A percentile compares a stretch with the other conserved stretches of the same genome.
Evolutionary conservation across 306 rosid genomes (phyloP).

Genomic region (Gastrolobium bilobum): DNA sequence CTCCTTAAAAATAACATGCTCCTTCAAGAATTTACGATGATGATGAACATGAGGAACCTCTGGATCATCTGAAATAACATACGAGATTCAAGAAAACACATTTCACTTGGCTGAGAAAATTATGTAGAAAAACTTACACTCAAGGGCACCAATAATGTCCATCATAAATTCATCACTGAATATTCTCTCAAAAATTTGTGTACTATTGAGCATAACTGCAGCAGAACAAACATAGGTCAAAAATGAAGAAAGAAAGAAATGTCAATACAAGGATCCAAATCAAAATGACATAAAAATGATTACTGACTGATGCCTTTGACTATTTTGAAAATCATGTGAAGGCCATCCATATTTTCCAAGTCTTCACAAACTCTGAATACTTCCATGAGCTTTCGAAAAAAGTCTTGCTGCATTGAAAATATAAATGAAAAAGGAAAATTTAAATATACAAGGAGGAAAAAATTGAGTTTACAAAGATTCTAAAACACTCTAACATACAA

Average conservation of each 20-base stretch:
- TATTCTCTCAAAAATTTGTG: conserved; percentile 89
- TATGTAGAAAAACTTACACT: conserved; percentile 72
- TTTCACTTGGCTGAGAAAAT: neutral
- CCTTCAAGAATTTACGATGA: conserved; percentile 83
- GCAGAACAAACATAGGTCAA: conserved; percentile 35
- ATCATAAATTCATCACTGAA: conserved; percentile 82
- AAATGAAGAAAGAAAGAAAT: conserved; percentile 33
- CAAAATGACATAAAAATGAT: conserved; percentile 44
- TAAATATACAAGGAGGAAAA: neutral
- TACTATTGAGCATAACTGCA: conserved; percentile 88
- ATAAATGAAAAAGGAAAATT: conserved; percentile 7
- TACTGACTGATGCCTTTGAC: conserved; percentile 92
- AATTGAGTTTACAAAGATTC: conserved; percentile 27
- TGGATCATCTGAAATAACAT: conserved; percentile 77
- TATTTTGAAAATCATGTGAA: conserved; percentile 91
- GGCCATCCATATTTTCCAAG: conserved; percentile 84
- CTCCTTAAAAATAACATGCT: conserved; percentile 90
- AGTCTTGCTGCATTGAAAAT: conserved; percentile 78
- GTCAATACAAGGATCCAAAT: conserved; percentile 14
- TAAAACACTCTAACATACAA: conserved; percentile 7
- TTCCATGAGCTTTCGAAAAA: conserved; percentile 83
- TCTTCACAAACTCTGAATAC: conserved; percentile 83
- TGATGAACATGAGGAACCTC: conserved; percentile 71
- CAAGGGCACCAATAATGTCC: conserved; percentile 89
- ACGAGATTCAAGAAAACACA: conserved; percentile 12